phyloP scores from a whole-genome alignment of 2,329 filamentous ascomycete species.

The Myrmaecium sp. region DNA sequence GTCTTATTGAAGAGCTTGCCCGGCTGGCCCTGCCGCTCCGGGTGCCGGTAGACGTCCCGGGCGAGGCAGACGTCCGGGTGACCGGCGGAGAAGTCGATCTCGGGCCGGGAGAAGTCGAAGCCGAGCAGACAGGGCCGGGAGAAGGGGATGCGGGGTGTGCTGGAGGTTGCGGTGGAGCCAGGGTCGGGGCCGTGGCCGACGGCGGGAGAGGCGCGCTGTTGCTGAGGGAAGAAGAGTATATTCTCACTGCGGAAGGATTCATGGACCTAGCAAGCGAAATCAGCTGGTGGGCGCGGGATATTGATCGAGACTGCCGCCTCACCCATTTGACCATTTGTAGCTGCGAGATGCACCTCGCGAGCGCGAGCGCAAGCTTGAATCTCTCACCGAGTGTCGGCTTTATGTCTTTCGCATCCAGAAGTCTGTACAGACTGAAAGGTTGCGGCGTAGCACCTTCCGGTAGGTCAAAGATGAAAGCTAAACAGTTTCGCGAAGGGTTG shows the following conservation, averaged over 20 bases:
- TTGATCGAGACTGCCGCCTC: too few relatives aligned
- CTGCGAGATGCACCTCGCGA: conserved; percentile 6
- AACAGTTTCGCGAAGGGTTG: not conserved
- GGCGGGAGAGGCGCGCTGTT: too few relatives aligned
- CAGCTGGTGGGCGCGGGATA: not conserved
- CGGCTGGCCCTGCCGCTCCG: conserved; percentile 14
- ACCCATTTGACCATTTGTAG: conserved; percentile 8
- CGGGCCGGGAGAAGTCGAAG: conserved; percentile 7
- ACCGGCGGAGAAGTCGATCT: conserved; percentile 5
- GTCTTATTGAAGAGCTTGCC: conserved; percentile 11
- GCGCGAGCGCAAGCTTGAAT: conserved; percentile 4
- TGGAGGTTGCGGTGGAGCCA: too few relatives aligned
- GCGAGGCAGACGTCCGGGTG: conserved; percentile 2
- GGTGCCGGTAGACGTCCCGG: conserved; percentile 13
- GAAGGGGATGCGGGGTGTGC: too few relatives aligned
- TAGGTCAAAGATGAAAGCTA: conserved; percentile 6
- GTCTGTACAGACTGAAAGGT: conserved; percentile 3
- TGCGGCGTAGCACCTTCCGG: conserved; percentile 1
- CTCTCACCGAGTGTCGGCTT: conserved; percentile 3
- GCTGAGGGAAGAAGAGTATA: conserved; percentile 7
- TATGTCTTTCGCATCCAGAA: conserved; percentile 1
- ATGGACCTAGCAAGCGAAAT: conserved; percentile 4
- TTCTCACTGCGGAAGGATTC: conserved; percentile 8
- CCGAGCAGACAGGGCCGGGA: conserved; percentile 6
- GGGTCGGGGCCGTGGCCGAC: too few relatives aligned